phyloP scores from a whole-genome alignment of 768 basidiomycete species.

The Auricularia auricula-judae region DNA sequence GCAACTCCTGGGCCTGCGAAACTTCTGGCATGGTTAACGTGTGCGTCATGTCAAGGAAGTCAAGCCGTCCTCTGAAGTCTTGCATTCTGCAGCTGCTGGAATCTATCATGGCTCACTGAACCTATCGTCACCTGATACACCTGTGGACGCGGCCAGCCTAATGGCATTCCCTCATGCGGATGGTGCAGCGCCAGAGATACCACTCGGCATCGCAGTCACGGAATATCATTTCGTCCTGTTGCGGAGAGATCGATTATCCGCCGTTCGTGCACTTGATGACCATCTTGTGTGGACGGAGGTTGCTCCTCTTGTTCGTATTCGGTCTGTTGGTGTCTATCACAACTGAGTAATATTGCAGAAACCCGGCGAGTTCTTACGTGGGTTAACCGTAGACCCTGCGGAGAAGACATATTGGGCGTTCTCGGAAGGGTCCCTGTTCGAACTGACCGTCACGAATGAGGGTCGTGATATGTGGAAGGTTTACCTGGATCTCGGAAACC shows the following conservation, averaged over 20 bases:
- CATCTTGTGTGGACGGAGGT: conserved; percentile 73
- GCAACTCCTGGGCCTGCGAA: conserved; percentile 61
- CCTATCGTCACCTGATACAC: conserved; percentile 60
- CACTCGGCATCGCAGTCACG: conserved; percentile 71
- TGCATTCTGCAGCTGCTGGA: conserved; percentile 50
- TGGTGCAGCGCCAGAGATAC: conserved; percentile 31
- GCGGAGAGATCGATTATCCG: conserved; percentile 67
- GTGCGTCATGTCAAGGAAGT: conserved; percentile 25
- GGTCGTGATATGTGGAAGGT: conserved; percentile 92
- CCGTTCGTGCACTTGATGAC: conserved; percentile 71
- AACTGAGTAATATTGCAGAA: conserved; percentile 36
- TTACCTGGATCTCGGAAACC: conserved; percentile 67
- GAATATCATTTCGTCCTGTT: conserved; percentile 89
- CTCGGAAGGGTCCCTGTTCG: conserved; percentile 80
- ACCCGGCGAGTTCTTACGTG: conserved; percentile 59
- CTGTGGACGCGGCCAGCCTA: conserved; percentile 68
- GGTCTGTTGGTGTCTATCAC: not conserved
- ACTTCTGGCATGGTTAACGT: conserved; percentile 84
- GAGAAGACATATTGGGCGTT: conserved; percentile 91
- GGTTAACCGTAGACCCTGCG: conserved; percentile 73
- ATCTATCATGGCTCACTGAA: conserved; percentile 78
- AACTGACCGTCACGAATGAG: conserved; percentile 77
- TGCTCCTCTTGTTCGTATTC: conserved; percentile 56
- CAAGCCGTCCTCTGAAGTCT: not conserved
- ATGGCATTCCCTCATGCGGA: conserved; percentile 56